Evolutionary conservation across 2,329 filamentous ascomycete genomes (phyloP).

Genomic region (Pseudocercospora fuligena): DNA sequence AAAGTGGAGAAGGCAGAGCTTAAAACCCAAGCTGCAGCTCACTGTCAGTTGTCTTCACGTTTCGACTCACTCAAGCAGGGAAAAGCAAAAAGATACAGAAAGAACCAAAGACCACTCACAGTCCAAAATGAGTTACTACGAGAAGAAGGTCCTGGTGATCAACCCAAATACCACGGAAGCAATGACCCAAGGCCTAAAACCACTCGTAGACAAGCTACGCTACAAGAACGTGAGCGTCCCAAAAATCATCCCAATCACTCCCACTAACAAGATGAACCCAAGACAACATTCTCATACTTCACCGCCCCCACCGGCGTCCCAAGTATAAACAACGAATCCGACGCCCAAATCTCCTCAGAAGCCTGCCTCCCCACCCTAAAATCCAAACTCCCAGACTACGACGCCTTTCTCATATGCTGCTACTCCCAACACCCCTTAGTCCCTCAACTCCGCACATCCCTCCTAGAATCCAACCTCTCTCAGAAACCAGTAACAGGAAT

Average conservation of each 20-base stretch:
- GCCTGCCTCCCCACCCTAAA: slow-evolving; percentile 64
- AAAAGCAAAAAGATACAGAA: background rate
- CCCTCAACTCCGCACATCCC: slow-evolving; percentile 40
- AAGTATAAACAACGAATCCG: slow-evolving; percentile 78
- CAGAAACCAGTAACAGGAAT: slow-evolving; percentile 73
- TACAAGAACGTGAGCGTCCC: slow-evolving; percentile 47
- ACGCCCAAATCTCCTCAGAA: slow-evolving; percentile 66
- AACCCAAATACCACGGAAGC: slow-evolving; percentile 77
- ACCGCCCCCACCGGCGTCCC: slow-evolving; percentile 70
- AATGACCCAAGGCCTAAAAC: slow-evolving; percentile 72
- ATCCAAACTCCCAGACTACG: slow-evolving; percentile 56
- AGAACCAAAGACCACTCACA: background rate
- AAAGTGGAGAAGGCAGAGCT: background rate
- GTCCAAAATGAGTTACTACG: slow-evolving; percentile 23
- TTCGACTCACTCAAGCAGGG: background rate
- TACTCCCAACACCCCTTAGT: slow-evolving; percentile 86
- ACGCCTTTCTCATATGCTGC: slow-evolving; percentile 85
- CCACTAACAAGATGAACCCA: background rate
- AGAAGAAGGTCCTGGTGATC: slow-evolving; percentile 66
- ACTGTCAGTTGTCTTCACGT: background rate
- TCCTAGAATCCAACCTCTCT: slow-evolving; percentile 23
- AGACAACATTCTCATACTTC: slow-evolving; percentile 63
- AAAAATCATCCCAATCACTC: slow-evolving; percentile 33
- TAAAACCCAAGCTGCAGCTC: background rate
- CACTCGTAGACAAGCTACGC: slow-evolving; percentile 51